phyloP scores from a whole-genome alignment of 208 protist species.

The Trichomonas vaginalis region DNA sequence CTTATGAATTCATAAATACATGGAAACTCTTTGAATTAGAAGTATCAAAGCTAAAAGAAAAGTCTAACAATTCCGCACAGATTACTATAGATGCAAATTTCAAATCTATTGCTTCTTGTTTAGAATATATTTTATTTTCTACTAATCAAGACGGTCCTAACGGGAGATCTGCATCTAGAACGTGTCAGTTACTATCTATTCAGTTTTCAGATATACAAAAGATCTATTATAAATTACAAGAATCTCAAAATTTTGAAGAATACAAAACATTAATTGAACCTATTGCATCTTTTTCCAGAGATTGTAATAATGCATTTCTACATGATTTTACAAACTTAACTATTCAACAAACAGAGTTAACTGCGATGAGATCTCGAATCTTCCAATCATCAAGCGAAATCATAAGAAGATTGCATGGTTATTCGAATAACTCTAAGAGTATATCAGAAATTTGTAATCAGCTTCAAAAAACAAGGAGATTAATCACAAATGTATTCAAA shows the following conservation, averaged over 20 bases:
- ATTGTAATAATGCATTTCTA: not conserved
- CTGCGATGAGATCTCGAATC: not conserved
- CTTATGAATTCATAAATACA: not conserved
- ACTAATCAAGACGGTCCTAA: not conserved
- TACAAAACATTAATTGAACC: not conserved
- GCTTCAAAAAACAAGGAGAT: not conserved
- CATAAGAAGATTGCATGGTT: not conserved
- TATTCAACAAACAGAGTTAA: not conserved
- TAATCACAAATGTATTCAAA: not conserved
- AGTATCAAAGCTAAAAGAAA: not conserved
- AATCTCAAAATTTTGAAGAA: not conserved
- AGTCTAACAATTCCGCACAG: not conserved
- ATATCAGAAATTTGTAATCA: not conserved
- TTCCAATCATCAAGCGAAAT: not conserved
- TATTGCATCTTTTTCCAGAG: not conserved
- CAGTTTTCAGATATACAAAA: not conserved
- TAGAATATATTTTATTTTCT: not conserved
- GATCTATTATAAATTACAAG: not conserved
- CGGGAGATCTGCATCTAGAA: not conserved
- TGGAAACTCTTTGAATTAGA: not conserved
- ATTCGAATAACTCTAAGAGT: not conserved
- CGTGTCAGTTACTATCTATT: not conserved
- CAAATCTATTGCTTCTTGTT: not conserved
- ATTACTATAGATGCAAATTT: not conserved
- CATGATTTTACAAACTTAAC: not conserved